phyloP scores from a whole-genome alignment of 202 grass and related monocot genomes.

The Panicum hallii region DNA sequence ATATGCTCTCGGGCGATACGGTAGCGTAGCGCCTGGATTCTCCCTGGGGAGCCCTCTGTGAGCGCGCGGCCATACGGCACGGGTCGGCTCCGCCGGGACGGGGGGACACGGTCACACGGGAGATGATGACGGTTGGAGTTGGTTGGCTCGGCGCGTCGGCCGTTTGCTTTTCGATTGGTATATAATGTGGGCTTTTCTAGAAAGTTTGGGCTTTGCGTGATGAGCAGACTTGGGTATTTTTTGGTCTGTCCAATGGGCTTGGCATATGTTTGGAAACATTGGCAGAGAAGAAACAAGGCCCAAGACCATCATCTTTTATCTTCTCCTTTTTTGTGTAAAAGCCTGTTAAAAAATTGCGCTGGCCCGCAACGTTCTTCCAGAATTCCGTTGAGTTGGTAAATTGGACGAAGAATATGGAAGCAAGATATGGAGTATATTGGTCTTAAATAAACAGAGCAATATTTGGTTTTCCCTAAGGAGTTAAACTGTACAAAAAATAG shows the following conservation, averaged over 20 bases:
- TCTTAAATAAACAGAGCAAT: too few relatives aligned
- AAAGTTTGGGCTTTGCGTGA: not conserved
- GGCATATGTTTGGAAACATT: too few relatives aligned
- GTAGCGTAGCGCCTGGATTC: conserved; percentile 9
- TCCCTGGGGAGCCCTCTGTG: not conserved
- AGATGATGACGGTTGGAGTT: not conserved
- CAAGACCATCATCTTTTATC: not conserved
- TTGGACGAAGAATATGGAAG: too few relatives aligned
- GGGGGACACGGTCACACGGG: not conserved
- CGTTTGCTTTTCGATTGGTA: not conserved
- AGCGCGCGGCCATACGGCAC: not conserved
- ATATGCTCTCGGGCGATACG: conserved; percentile 58
- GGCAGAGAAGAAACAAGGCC: not conserved
- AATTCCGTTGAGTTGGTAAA: too few relatives aligned
- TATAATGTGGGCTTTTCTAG: not conserved
- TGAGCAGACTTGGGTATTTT: too few relatives aligned
- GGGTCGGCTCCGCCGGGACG: too few relatives aligned
- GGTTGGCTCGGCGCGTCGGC: not conserved
- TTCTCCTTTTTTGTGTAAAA: not conserved
- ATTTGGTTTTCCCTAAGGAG: too few relatives aligned
- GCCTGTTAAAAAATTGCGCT: not conserved
- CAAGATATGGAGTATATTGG: too few relatives aligned
- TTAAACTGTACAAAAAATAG: too few relatives aligned
- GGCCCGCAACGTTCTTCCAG: not conserved
- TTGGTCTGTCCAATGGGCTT: too few relatives aligned